Evolutionary conservation across 352 stramenopile genomes (phyloP), one percentile per base, ranked within the genome.

Genomic region (Saprolegnia parasitica): DNA sequence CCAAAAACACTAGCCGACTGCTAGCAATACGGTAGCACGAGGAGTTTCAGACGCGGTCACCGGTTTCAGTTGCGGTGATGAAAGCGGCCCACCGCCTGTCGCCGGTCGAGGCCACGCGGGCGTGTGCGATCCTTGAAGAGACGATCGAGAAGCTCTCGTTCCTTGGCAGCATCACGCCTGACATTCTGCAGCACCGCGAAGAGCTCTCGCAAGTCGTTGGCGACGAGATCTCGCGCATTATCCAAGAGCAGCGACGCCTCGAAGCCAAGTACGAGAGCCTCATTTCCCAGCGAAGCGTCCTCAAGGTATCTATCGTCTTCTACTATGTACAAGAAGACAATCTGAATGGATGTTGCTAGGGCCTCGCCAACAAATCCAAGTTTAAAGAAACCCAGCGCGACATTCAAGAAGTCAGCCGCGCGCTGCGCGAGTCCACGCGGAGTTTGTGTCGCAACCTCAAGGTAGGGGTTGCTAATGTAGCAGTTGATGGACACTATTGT

Each of bases 371-470:
- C 77, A 97, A 97, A 71, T 92, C 84, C 72, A 95, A 93, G 76
- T 97, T 96, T 72, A 97, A 96, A 55, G 84, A 97, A 56, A 96
- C 97, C 74, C 89, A 97, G 75, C 81, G 77, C 10, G 89, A 97
- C 72, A 97, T 98, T 65, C 83, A 97, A 71, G 91, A 97, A 50
- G 90, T 97, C 40, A 96, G 87, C 75, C 81, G 86, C 4, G 73
- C 89, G 37, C 74, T 98, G 54, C 81, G 89, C 37, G 89, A 97
- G 68, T 96, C 87, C 11, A 98, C 91, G 70, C 96, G 96, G 70
- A 96, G 88, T 54, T 73, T 98, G 35, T 97, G 89, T 67, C 80
- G 88, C 20, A 97, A 96, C 66, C 79, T 98, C 15, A 97, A 96
- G 72, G 81, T 68, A 68, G 24, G 9, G 8, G 50, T 1, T 56